A percentile compares a stretch with the other conserved stretches of the same genome.
These are phyloP conservation scores for Botrytis sinoallii DNA, from an alignment of 2,329 filamentous ascomycete species.

Conservation along the genomic window DNA sequence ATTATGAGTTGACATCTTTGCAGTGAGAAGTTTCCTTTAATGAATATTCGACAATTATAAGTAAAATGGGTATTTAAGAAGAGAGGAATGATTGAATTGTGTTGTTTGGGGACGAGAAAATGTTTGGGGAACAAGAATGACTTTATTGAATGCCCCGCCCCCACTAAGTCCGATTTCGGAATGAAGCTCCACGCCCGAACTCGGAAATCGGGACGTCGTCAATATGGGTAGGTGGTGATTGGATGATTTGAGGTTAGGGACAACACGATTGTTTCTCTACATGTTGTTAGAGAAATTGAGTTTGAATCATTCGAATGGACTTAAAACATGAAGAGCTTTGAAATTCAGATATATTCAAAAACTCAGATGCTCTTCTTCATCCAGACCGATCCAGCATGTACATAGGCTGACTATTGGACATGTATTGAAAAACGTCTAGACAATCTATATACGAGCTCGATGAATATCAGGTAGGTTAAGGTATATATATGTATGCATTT, in stretches of 20 bases:
- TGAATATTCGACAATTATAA: not conserved
- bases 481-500: not conserved
- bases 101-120: not conserved
- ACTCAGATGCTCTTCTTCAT: not conserved
- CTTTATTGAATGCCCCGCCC: constrained; percentile 10
- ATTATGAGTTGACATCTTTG: constrained; percentile 66
- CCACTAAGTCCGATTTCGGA: constrained; percentile 11
- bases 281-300: not conserved
- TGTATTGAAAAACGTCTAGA: not conserved
- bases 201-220: not conserved
- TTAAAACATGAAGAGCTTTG: not conserved
- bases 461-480: not conserved
- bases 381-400: not conserved
- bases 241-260: not conserved
- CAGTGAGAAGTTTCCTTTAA: not conserved
- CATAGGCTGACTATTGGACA: not conserved
- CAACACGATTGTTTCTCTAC: too few relatives aligned
- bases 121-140: not conserved
- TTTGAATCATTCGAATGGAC: not conserved
- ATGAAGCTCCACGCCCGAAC: not conserved
- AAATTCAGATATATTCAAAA: not conserved
- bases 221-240: not conserved
- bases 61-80: not conserved
- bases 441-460: not conserved
- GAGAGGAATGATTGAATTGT: not conserved